Conservation (phyloP, 1,284 basidiomycete species). For the Quambalaria eucalypti region DNA sequence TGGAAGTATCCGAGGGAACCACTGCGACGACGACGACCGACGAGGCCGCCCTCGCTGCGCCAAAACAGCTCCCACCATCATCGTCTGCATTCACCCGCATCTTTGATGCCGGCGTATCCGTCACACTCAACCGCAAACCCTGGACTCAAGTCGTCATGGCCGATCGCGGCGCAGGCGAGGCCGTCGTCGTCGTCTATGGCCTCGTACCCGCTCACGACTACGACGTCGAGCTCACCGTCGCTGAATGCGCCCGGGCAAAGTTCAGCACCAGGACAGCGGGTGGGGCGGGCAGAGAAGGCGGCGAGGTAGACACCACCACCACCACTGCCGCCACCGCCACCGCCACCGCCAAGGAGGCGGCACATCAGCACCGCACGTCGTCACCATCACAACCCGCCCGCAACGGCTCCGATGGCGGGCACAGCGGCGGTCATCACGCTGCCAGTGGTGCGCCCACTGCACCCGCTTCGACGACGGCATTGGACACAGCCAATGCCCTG, state of each 20-base stretch:
- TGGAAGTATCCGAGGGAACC: not conserved
- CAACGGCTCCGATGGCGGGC: too few species aligned
- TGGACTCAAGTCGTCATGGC: conserved; percentile 35
- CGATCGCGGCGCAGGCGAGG: conserved; percentile 29
- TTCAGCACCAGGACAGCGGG: too few species aligned
- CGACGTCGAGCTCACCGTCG: conserved; percentile 26
- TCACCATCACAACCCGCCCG: too few species aligned
- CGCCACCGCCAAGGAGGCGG: too few species aligned
- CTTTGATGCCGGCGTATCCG: conserved; percentile 26
- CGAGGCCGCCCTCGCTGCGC: not conserved
- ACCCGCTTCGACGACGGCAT: too few species aligned
- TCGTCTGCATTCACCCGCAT: conserved; percentile 7
- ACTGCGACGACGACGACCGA: not conserved
- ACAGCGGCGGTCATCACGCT: too few species aligned
- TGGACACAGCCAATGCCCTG: not conserved
- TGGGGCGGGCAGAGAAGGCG: too few species aligned
- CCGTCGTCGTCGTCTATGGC: conserved; percentile 38
- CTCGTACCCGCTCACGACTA: conserved; percentile 27
- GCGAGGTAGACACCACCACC: too few species aligned
- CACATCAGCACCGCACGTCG: too few species aligned
- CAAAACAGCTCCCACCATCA: conserved; percentile 1
- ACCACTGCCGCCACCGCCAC: too few species aligned
- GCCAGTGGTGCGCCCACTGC: too few species aligned
- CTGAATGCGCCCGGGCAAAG: not conserved
- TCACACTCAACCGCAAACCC: conserved; percentile 26